A percentile compares a stretch with the other conserved stretches of the same genome.
phyloP scores from a whole-genome alignment of 352 stramenopile species.

The Globisporangium solare region DNA sequence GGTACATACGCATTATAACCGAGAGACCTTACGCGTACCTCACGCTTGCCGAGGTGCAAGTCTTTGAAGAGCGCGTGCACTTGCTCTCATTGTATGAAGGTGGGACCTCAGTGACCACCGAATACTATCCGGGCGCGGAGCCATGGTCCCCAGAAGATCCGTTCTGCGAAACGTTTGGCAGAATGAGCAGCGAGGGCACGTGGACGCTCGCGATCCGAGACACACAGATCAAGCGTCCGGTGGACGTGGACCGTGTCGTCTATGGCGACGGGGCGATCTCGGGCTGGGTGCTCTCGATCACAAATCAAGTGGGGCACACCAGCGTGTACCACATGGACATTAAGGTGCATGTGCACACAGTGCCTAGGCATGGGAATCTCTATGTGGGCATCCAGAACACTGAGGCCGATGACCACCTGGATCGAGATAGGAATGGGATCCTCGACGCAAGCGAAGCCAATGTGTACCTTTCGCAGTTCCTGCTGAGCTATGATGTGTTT shows the following conservation, averaged over 20 bases:
- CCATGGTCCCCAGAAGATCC: conserved; percentile 66
- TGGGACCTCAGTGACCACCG: conserved; percentile 43
- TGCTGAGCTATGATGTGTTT: conserved; percentile 39
- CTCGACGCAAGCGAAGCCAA: conserved; percentile 55
- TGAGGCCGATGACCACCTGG: conserved; percentile 50
- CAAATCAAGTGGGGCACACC: conserved; percentile 49
- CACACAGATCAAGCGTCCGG: conserved; percentile 8
- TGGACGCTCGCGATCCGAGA: conserved; percentile 65
- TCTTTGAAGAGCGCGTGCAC: conserved; percentile 53
- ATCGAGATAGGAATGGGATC: conserved; percentile 49
- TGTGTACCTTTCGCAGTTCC: conserved; percentile 46
- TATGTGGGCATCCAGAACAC: conserved; percentile 48
- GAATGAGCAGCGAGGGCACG: conserved; percentile 39
- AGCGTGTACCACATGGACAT: conserved; percentile 67
- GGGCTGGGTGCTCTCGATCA: conserved; percentile 69
- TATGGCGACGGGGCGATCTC: conserved; percentile 55
- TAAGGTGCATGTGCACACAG: conserved; percentile 42
- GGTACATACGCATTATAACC: conserved; percentile 60
- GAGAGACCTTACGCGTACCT: conserved; percentile 35
- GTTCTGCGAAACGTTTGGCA: conserved; percentile 43
- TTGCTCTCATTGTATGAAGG: conserved; percentile 54
- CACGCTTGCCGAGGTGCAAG: conserved; percentile 71
- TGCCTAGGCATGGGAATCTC: conserved; percentile 70
- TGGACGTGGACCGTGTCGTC: conserved; percentile 19
- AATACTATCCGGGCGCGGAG: conserved; percentile 37